These are phyloP conservation scores for Echium plantagineum DNA, from an alignment of 257 asterid genomes.

Conservation along the genomic window DNA sequence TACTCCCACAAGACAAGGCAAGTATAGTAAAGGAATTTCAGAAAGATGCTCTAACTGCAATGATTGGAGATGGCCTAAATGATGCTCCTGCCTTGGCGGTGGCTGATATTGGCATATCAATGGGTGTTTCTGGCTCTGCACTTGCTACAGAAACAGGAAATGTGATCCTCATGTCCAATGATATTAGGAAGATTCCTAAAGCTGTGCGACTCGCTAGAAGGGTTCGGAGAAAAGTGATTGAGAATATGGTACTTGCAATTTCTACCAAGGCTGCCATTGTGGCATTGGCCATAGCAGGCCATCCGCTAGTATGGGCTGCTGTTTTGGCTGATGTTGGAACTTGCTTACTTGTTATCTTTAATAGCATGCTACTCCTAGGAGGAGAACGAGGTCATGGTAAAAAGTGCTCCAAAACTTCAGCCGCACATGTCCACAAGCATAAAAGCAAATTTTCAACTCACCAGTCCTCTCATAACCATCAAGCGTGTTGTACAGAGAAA, in stretches of 20 bases:
- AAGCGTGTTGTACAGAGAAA: slow-evolving; percentile 18
- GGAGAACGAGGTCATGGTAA: slow-evolving; percentile 12
- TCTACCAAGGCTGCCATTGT: slow-evolving; percentile 47
- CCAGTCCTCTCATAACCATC: slow-evolving; percentile 6
- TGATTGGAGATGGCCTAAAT: slow-evolving; percentile 83
- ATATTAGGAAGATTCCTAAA: slow-evolving; percentile 51
- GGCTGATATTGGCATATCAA: slow-evolving; percentile 74
- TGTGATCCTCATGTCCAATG: slow-evolving; percentile 67
- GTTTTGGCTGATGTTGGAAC: slow-evolving; percentile 71
- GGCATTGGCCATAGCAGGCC: slow-evolving; percentile 64
- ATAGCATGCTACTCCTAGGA: slow-evolving; percentile 60
- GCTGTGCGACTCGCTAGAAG: slow-evolving; percentile 38
- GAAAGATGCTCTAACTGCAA: slow-evolving; percentile 49
- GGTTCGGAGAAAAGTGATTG: slow-evolving; percentile 42
- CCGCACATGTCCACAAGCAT: slow-evolving; percentile 7
- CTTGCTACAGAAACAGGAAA: slow-evolving; percentile 73
- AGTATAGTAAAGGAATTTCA: slow-evolving; percentile 45
- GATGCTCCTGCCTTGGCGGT: slow-evolving; percentile 84
- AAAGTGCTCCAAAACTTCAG: slow-evolving; percentile 9
- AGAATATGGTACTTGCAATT: slow-evolving; percentile 48
- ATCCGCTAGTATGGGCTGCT: slow-evolving; percentile 89
- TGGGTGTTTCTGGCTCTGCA: slow-evolving; percentile 86
- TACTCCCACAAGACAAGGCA: slow-evolving; percentile 69
- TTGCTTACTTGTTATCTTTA: slow-evolving; percentile 65
- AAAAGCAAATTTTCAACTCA: background rate